phyloP scores from a whole-genome alignment of 352 stramenopile species.

The Blastocystis sp. region DNA sequence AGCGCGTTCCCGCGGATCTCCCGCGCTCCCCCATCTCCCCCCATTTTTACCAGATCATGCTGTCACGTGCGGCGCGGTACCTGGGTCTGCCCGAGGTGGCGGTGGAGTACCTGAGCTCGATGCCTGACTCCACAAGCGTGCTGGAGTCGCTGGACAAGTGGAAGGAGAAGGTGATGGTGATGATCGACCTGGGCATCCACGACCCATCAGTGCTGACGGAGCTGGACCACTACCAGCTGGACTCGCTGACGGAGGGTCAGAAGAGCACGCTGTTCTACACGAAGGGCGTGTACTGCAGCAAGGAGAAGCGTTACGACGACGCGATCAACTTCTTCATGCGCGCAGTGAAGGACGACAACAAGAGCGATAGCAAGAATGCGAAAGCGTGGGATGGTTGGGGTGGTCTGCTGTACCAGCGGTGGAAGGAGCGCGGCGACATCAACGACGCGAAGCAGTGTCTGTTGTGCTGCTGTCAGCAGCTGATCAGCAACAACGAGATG shows the following conservation, averaged over 20 bases:
- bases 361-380: not conserved
- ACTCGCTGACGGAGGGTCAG: constrained; percentile 23
- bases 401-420: constrained; percentile 13
- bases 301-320: constrained; percentile 13
- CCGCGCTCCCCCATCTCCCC: not conserved
- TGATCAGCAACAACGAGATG: not conserved
- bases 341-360: not conserved
- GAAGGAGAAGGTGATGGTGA: constrained; percentile 22
- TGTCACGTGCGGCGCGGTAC: constrained; percentile 13
- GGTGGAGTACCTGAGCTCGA: constrained; percentile 19
- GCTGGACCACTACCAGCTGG: constrained; percentile 21
- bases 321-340: constrained; percentile 36
- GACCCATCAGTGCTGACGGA: constrained; percentile 26
- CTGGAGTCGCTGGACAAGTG: constrained; percentile 36
- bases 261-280: not conserved
- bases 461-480: constrained; percentile 5
- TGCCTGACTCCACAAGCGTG: not conserved
- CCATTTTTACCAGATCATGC: not conserved
- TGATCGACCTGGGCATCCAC: constrained; percentile 1
- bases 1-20: not conserved
- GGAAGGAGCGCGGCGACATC: constrained; percentile 10
- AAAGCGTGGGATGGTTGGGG: constrained; percentile 31
- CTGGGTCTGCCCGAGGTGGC: constrained; percentile 36
- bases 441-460: constrained; percentile 44
- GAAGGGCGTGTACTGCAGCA: constrained; percentile 51